Conservation (phyloP, 768 basidiomycete genomes). For the Mycena venus region DNA sequence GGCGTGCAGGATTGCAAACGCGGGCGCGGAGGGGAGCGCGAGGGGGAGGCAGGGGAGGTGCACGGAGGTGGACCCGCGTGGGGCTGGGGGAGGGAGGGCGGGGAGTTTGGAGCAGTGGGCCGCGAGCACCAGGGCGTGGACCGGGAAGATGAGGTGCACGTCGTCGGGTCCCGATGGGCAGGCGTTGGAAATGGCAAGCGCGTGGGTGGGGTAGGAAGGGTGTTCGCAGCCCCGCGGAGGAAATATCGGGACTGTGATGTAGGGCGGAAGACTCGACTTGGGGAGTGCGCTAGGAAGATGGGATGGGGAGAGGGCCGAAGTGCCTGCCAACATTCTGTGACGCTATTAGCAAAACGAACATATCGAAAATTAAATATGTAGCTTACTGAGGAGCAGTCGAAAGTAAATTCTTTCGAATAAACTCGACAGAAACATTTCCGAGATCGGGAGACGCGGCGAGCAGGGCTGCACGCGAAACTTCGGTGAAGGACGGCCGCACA, state of each 20-base stretch:
- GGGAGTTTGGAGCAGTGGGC: conserved; percentile 72
- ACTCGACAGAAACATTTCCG: conserved; percentile 73
- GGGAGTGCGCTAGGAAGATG: conserved; percentile 77
- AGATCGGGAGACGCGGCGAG: conserved; percentile 78
- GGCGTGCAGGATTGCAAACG: conserved; percentile 73
- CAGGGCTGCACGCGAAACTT: conserved; percentile 71
- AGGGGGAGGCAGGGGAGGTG: conserved; percentile 80
- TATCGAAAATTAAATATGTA: conserved; percentile 25
- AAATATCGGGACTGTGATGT: conserved; percentile 65
- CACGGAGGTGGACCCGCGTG: conserved; percentile 45
- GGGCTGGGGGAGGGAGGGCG: conserved; percentile 56
- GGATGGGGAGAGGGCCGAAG: conserved; percentile 63
- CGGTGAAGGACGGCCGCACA: conserved; percentile 69
- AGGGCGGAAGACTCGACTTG: conserved; percentile 70
- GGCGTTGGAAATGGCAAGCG: conserved; percentile 62
- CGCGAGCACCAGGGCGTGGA: conserved; percentile 74
- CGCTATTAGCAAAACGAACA: conserved; percentile 31
- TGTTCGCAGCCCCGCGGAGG: conserved; percentile 39
- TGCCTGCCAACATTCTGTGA: conserved; percentile 67
- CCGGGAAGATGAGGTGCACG: conserved; percentile 66
- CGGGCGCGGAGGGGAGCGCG: conserved; percentile 76
- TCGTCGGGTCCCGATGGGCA: conserved; percentile 51
- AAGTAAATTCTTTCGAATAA: conserved; percentile 74
- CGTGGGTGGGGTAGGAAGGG: conserved; percentile 64
- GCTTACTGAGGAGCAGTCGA: conserved; percentile 59